Evolutionary conservation across 2,329 filamentous ascomycete species (phyloP).

Genomic region (Aspergillus tanneri): DNA sequence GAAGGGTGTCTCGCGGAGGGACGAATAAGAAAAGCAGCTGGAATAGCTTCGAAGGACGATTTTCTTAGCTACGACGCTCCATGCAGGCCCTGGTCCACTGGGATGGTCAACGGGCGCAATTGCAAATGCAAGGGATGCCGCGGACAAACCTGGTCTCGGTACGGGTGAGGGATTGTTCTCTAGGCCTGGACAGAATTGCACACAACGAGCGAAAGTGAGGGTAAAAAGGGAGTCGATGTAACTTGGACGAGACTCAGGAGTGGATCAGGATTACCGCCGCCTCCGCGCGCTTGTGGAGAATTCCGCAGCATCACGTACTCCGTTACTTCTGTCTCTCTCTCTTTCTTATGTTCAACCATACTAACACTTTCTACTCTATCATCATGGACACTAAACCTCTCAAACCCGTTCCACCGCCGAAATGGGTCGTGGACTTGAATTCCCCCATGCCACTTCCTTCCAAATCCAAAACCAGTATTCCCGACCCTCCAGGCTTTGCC

Average conservation of each 20-base stretch:
- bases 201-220: conserved; percentile 7
- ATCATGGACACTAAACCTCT: conserved; percentile 24
- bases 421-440: conserved; percentile 81
- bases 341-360: conserved; percentile 1
- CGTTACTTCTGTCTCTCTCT: background rate
- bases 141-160: background rate
- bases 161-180: background rate
- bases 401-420: conserved; percentile 56
- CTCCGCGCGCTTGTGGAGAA: conserved; percentile 32
- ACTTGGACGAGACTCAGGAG: conserved; percentile 22
- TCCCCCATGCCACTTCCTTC: conserved; percentile 68
- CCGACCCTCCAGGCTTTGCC: conserved; percentile 85
- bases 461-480: conserved; percentile 58
- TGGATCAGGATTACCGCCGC: conserved; percentile 22
- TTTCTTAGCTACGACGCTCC: background rate
- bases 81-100: background rate
- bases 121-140: background rate
- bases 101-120: background rate
- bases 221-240: conserved; percentile 6
- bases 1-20: background rate
- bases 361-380: background rate
- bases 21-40: background rate
- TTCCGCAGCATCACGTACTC: background rate
- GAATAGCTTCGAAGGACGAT: background rate
- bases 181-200: background rate